Conservation (phyloP, 2,329 filamentous ascomycete species). For the Exophiala lecanii-corni region DNA sequence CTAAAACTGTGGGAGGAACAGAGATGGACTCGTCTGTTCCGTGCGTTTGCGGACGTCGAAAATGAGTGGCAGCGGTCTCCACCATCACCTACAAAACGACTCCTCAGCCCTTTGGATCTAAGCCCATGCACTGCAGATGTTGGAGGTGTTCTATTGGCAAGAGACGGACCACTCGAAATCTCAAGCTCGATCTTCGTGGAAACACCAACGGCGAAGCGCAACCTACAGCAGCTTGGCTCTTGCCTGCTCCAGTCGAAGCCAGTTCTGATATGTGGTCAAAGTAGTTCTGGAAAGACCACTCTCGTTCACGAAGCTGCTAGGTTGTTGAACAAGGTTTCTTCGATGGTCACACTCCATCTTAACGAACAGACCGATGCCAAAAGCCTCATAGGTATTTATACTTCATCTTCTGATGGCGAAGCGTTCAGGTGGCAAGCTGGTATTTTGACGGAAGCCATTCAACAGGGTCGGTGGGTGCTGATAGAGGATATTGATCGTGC, state of each 20-base stretch:
- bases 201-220: constrained; percentile 68
- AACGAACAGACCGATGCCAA: constrained; percentile 99
- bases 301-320: constrained; percentile 76
- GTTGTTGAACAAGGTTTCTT: constrained; percentile 70
- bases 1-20: constrained; percentile 60
- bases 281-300: constrained; percentile 87
- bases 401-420: constrained; percentile 78
- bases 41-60: constrained; percentile 51
- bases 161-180: constrained; percentile 49
- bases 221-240: constrained; percentile 64
- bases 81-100: constrained; percentile 24
- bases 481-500: constrained; percentile 96
- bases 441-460: constrained; percentile 87
- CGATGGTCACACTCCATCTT: constrained; percentile 88
- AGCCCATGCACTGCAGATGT: constrained; percentile 61
- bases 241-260: constrained; percentile 66
- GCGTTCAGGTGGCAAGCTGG: constrained; percentile 90
- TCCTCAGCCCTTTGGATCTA: constrained; percentile 35
- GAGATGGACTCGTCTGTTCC: constrained; percentile 39
- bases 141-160: constrained; percentile 63
- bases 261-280: constrained; percentile 72
- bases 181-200: constrained; percentile 55
- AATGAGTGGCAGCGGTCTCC: constrained; percentile 16
- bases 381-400: constrained; percentile 89
- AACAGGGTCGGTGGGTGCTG: constrained; percentile 91